Evolutionary conservation across 257 asterid species (phyloP), one percentile per base, ranked within the genome.

Genomic region (Asclepias syriaca): DNA sequence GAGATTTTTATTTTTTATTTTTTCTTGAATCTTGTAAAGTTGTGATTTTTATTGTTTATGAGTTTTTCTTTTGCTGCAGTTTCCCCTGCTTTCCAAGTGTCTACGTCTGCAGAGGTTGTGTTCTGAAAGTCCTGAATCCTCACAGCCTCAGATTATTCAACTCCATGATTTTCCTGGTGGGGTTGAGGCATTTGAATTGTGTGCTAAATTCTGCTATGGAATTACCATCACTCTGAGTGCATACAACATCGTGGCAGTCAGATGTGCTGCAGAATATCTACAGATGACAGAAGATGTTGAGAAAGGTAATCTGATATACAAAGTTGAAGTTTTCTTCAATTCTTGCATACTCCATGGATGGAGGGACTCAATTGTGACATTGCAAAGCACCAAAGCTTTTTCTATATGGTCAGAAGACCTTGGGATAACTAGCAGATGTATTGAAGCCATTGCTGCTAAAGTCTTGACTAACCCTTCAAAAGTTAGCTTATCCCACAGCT

Each of bases 171-270:
- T 93, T 65, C 98, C 98, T 0, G 95, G 97, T 1, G 97, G 96
- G 1, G 74, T 81, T 4, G 97, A 93, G 72, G 95, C 96, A 5
- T 93, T 93, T 60, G 98, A 93, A 58, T 49, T 84, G 6, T 93
- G 98, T 65, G 98, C 98, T 0, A 93, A 93, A 70, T 93, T 93
- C 89, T 93, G 98, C 79, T 93, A 93, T 61, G 96, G 97, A 58
- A 90, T 90, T 65, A 90, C 96, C 18, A 76, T 90, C 71, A 93
- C 97, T 54, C 84, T 93, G 16, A 92, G 97, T 22, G 97, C 97
- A 48, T 82, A 86, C 89, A 92, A 90, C 88, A 70, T 92, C 2
- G 95, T 92, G 37, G 66, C 95, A 0, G 82, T 79, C 18, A 84
- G 97, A 2, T 86, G 98, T 51, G 96, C 97, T 1, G 89, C 98